These are phyloP conservation scores for Zarea fungicola DNA, from an alignment of 2,329 filamentous ascomycete species.

Conservation along the genomic window DNA sequence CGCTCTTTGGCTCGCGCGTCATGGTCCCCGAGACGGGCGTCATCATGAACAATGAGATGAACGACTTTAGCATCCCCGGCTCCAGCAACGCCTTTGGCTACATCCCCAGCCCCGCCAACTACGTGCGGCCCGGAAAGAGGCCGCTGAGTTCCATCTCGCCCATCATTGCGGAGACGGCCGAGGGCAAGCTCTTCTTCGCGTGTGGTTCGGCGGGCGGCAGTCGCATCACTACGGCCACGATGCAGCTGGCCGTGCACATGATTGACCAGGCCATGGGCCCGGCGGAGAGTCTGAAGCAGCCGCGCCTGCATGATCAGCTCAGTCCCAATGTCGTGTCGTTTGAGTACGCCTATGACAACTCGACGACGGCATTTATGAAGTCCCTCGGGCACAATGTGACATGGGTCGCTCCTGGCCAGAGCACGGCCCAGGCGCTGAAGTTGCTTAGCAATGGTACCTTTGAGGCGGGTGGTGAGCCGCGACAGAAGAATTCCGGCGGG, in stretches of 20 bases:
- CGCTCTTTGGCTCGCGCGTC: slow-evolving; percentile 70
- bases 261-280: slow-evolving; percentile 62
- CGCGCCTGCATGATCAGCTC: slow-evolving; percentile 79
- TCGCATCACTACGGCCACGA: slow-evolving; percentile 75
- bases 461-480: slow-evolving; percentile 77
- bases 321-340: slow-evolving; percentile 63
- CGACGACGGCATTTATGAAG: slow-evolving; percentile 61
- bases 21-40: slow-evolving; percentile 79
- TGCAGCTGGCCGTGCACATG: slow-evolving; percentile 72
- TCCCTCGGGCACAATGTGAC: slow-evolving; percentile 68
- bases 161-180: slow-evolving; percentile 66
- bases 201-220: slow-evolving; percentile 78
- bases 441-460: slow-evolving; percentile 60
- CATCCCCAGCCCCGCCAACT: slow-evolving; percentile 69
- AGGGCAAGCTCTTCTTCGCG: slow-evolving; percentile 64
- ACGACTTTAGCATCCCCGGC: slow-evolving; percentile 74
- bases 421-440: slow-evolving; percentile 68
- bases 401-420: slow-evolving; percentile 60
- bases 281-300: slow-evolving; percentile 58
- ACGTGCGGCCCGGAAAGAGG: slow-evolving; percentile 68
- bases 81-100: slow-evolving; percentile 71
- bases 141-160: slow-evolving; percentile 74
- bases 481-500: slow-evolving; percentile 69
- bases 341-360: slow-evolving; percentile 68
- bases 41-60: slow-evolving; percentile 61